Evolutionary conservation across 2,329 filamentous ascomycete species (phyloP).

Genomic region (Fusarium mundagurra): DNA sequence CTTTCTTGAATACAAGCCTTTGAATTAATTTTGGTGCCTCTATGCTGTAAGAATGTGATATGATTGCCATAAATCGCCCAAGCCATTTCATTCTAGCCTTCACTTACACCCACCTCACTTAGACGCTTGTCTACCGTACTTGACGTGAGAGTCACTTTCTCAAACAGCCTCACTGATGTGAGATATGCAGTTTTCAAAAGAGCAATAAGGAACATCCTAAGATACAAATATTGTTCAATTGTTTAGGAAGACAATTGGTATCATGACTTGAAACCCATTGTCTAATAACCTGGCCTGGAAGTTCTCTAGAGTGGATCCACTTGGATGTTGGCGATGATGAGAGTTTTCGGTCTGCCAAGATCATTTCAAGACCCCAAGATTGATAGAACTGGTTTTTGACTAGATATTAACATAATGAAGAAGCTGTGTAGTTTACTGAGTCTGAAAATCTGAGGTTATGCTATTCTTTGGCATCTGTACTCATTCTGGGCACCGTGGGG

Average conservation of each 20-base stretch:
- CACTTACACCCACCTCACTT: not conserved
- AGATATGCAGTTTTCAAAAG: not conserved
- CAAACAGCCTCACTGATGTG: not conserved
- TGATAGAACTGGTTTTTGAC: no score
- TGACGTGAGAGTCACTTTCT: not conserved
- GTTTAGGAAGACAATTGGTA: not conserved
- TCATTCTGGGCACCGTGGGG: not conserved
- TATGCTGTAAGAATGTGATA: not conserved
- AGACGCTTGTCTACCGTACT: not conserved
- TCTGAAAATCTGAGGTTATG: not conserved
- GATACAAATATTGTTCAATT: not conserved
- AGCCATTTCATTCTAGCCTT: not conserved
- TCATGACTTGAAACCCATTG: not conserved
- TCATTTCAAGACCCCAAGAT: not conserved
- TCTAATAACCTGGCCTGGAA: not conserved
- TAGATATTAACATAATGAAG: no score
- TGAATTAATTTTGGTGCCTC: not conserved
- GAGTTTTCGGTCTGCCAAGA: not conserved
- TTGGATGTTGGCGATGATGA: not conserved
- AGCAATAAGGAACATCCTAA: accelerated
- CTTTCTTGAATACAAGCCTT: slow-evolving; percentile 39
- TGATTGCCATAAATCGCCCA: not conserved
- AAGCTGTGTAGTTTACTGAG: not conserved
- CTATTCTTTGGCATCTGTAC: not conserved
- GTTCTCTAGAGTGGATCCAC: not conserved